phyloP scores from a whole-genome alignment of 2,329 filamentous ascomycete genomes.

The Colletotrichum lupini region DNA sequence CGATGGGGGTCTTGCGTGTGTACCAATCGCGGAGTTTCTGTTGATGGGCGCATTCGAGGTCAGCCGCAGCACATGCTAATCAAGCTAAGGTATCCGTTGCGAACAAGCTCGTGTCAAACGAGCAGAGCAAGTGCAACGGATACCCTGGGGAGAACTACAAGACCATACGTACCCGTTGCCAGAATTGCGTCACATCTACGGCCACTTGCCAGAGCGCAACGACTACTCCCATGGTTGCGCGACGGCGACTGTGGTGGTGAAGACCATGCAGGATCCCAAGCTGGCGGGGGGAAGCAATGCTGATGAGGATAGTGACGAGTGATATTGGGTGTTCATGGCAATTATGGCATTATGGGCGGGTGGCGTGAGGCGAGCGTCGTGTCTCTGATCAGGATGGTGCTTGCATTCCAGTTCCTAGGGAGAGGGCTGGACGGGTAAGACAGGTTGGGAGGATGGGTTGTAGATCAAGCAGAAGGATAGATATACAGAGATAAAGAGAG shows the following conservation, averaged over 20 bases:
- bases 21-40: constrained; percentile 78
- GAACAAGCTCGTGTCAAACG: background rate
- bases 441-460: background rate
- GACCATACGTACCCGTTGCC: constrained; percentile 63
- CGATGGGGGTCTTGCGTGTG: constrained; percentile 70
- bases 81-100: background rate
- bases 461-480: background rate
- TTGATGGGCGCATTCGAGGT: constrained; percentile 3
- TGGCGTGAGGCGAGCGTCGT: constrained; percentile 24
- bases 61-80: constrained; percentile 8
- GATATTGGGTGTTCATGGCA: constrained; percentile 27
- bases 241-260: constrained; percentile 19
- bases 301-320: constrained; percentile 28
- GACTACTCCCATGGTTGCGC: constrained; percentile 53
- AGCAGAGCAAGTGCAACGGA: too few species aligned
- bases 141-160: too few species aligned
- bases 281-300: constrained; percentile 23
- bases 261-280: constrained; percentile 32
- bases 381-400: constrained; percentile 20
- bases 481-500: background rate
- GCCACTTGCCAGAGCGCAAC: constrained; percentile 67
- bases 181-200: constrained; percentile 71
- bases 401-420: constrained; percentile 30
- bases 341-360: constrained; percentile 31
- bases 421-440: constrained; percentile 8